These are phyloP conservation scores for Fusarium sp. DNA, from an alignment of 2,329 filamentous ascomycete species.

Conservation along the genomic window DNA sequence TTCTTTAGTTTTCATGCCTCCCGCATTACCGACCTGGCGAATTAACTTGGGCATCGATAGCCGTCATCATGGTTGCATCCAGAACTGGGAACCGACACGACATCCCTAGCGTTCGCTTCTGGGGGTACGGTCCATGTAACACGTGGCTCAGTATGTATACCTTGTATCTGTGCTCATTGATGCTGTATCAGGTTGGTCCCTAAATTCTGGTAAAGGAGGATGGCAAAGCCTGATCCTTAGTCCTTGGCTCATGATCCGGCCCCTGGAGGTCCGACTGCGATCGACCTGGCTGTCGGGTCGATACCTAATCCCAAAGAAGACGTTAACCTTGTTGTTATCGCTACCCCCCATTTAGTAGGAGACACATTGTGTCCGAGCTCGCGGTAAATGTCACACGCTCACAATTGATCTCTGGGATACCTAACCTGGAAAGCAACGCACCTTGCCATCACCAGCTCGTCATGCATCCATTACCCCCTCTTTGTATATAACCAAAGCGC, in stretches of 20 bases:
- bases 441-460: too few relatives aligned
- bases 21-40: background rate
- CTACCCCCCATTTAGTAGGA: too few relatives aligned
- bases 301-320: too few relatives aligned
- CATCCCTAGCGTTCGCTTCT: background rate
- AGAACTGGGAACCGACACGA: constrained; percentile 17
- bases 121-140: constrained; percentile 1
- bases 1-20: background rate
- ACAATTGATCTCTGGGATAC: too few relatives aligned
- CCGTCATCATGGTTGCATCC: constrained; percentile 11
- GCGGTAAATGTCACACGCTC: too few relatives aligned
- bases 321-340: too few relatives aligned
- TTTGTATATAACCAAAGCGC: too few relatives aligned
- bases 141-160: constrained; percentile 7
- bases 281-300: background rate
- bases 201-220: background rate
- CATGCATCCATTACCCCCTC: too few relatives aligned
- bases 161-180: background rate
- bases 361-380: too few relatives aligned
- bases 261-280: background rate
- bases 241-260: background rate
- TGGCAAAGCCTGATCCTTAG: background rate
- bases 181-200: background rate
- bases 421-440: too few relatives aligned
- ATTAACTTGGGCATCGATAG: constrained; percentile 4